These are phyloP conservation scores for Talaromyces sp. DNA, from an alignment of 2,329 filamentous ascomycete species.

Conservation along the genomic window DNA sequence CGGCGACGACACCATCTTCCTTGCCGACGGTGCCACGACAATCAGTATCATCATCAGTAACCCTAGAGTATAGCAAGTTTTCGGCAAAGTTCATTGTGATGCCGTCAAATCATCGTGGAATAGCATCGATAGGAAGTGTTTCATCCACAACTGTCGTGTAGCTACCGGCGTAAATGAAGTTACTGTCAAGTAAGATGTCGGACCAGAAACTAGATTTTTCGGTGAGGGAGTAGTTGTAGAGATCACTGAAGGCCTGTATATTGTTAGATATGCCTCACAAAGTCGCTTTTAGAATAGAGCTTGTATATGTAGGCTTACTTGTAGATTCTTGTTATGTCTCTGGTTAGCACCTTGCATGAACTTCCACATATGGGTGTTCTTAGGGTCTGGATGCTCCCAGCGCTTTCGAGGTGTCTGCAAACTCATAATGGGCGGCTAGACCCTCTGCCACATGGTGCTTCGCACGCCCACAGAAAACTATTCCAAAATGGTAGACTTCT, in stretches of 20 bases:
- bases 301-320: background rate
- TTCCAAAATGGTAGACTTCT: background rate
- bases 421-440: background rate
- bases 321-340: background rate
- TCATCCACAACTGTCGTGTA: background rate
- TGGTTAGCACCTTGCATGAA: background rate
- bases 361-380: background rate
- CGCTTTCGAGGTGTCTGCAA: background rate
- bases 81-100: background rate
- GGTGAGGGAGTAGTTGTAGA: background rate
- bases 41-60: background rate
- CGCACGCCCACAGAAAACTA: background rate
- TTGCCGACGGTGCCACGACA: background rate
- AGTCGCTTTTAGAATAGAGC: too few relatives aligned
- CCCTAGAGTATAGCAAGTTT: background rate
- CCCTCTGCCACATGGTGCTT: background rate
- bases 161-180: background rate
- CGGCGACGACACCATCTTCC: background rate
- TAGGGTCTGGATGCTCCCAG: background rate
- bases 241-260: background rate
- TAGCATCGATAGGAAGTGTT: background rate
- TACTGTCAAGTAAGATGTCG: background rate
- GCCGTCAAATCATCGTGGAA: background rate
- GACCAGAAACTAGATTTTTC: background rate
- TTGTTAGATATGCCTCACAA: background rate